phyloP scores from a whole-genome alignment of 2,329 filamentous ascomycete species.

The Penicillium rolfsii region DNA sequence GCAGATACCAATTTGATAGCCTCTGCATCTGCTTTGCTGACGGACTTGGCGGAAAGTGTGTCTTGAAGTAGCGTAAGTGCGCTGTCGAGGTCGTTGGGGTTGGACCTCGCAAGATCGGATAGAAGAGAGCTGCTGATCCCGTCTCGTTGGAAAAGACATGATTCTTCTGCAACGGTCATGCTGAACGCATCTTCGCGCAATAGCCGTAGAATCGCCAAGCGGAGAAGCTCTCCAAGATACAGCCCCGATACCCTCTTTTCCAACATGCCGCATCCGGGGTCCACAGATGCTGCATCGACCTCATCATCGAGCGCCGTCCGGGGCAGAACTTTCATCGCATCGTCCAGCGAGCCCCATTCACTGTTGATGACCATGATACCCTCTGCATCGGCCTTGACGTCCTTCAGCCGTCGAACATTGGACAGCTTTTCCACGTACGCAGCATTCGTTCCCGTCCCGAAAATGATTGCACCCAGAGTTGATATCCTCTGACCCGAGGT shows the following conservation, averaged over 20 bases:
- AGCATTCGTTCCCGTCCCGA: constrained; percentile 30
- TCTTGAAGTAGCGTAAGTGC: not conserved
- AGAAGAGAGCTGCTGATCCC: not conserved
- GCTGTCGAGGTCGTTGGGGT: not conserved
- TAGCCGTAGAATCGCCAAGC: not conserved
- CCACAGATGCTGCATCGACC: not conserved
- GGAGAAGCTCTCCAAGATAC: constrained; percentile 6
- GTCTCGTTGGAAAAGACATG: not conserved
- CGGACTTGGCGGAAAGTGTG: not conserved
- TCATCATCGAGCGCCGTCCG: constrained; percentile 1
- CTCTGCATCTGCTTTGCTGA: not conserved
- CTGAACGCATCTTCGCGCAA: not conserved
- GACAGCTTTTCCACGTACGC: constrained; percentile 23
- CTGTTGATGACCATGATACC: constrained; percentile 6
- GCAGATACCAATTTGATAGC: constrained; percentile 2
- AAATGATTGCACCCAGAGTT: constrained; percentile 25
- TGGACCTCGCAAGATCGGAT: not conserved
- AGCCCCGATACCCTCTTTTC: constrained; percentile 7
- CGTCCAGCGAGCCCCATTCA: constrained; percentile 7
- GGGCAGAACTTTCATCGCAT: constrained; percentile 1
- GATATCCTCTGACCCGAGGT: constrained; percentile 13
- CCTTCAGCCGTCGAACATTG: not conserved
- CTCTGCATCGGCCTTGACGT: not conserved
- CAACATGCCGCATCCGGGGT: not conserved
- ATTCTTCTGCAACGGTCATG: not conserved